Conservation (phyloP, 192 early-diverging fungal species). For the Coemansia asiatica region DNA sequence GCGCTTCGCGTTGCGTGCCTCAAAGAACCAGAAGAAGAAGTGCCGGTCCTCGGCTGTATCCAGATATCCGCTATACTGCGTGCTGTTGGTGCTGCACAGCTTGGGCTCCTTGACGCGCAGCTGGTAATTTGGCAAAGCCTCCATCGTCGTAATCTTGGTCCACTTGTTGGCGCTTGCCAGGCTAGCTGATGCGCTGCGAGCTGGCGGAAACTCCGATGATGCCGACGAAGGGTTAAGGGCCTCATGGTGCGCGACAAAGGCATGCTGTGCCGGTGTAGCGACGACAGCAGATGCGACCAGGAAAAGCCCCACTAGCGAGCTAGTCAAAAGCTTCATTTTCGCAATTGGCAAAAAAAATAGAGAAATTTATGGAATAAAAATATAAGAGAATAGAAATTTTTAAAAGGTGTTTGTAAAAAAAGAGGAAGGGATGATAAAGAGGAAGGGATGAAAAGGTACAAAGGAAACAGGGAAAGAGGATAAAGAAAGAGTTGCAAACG, state of each 20-base stretch:
- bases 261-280: constrained; percentile 32
- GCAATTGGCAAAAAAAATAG: constrained; percentile 1
- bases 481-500: background rate
- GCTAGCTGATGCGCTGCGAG: constrained; percentile 22
- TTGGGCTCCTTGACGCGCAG: constrained; percentile 73
- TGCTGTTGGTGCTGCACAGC: constrained; percentile 84
- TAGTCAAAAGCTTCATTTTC: constrained; percentile 13
- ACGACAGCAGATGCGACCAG: constrained; percentile 14
- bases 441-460: too few species aligned
- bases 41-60: constrained; percentile 70
- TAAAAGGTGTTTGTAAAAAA: too few species aligned
- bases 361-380: background rate
- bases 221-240: background rate
- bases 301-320: constrained; percentile 19
- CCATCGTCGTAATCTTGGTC: constrained; percentile 33
- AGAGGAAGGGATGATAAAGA: too few species aligned
- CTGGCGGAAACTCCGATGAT: constrained; percentile 5
- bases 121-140: constrained; percentile 70
- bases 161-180: constrained; percentile 33
- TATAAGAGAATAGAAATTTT: background rate
- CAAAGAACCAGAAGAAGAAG: constrained; percentile 98
- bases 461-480: background rate
- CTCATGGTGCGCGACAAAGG: constrained; percentile 26
- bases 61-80: constrained; percentile 86
- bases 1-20: constrained; percentile 69